phyloP scores from a whole-genome alignment of 1,284 basidiomycete genomes.

The Pterulicium gracile region DNA sequence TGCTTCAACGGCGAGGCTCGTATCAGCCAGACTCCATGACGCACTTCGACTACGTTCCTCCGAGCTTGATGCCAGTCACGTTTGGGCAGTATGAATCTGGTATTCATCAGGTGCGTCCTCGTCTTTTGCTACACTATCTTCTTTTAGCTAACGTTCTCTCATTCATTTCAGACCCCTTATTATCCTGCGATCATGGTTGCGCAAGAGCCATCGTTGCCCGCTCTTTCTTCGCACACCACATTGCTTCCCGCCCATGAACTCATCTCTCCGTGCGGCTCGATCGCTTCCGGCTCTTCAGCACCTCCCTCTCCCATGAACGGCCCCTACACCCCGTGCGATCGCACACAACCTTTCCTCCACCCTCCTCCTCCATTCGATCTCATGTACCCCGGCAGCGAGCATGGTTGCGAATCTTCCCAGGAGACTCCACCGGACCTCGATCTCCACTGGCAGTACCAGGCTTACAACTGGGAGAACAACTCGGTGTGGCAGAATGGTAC shows the following conservation, averaged over 20 bases:
- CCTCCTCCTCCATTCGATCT: background rate
- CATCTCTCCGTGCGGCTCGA: slow-evolving; percentile 18
- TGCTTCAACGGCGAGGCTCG: slow-evolving; percentile 45
- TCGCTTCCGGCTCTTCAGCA: slow-evolving; percentile 19
- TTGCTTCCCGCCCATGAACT: slow-evolving; percentile 14
- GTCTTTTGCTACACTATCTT: background rate
- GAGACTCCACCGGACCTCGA: background rate
- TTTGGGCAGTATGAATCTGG: slow-evolving; percentile 1
- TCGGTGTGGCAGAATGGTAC: background rate
- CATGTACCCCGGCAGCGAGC: background rate
- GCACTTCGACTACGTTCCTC: slow-evolving; percentile 35
- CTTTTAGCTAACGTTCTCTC: background rate
- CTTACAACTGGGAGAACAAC: background rate
- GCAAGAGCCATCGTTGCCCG: background rate
- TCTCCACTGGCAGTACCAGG: background rate
- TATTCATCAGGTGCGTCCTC: background rate
- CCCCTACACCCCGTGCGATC: slow-evolving; percentile 17
- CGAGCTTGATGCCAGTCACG: background rate
- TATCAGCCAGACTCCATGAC: slow-evolving; percentile 32
- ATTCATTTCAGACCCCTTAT: background rate
- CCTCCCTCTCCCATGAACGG: slow-evolving; percentile 17
- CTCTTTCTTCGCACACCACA: slow-evolving; percentile 8
- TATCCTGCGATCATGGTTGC: background rate
- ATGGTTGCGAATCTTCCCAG: background rate
- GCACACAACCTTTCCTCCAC: slow-evolving; percentile 9